A percentile compares a stretch with the other conserved stretches of the same genome.
phyloP scores from a whole-genome alignment of 2,329 filamentous ascomycete species.

The Verticillium klebahnii region DNA sequence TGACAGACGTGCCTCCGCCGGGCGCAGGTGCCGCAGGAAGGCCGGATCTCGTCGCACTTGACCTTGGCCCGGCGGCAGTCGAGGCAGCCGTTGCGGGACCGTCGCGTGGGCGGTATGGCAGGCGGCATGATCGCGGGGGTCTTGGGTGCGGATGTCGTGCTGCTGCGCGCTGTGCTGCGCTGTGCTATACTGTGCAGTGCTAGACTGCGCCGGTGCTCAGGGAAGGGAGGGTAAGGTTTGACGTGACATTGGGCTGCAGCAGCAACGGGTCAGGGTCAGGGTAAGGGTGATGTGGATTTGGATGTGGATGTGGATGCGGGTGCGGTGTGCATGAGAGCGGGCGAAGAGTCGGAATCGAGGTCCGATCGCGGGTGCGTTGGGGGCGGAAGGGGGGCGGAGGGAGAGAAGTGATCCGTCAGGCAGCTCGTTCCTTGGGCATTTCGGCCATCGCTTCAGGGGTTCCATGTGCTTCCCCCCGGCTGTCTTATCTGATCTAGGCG shows the following conservation, averaged over 20 bases:
- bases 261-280: neutral
- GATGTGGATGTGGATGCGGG: neutral
- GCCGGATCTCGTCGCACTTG: constrained; percentile 25
- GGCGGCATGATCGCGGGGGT: constrained; percentile 3
- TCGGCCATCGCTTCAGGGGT: too few species aligned
- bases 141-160: neutral
- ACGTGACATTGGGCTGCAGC: neutral
- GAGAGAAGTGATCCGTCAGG: neutral
- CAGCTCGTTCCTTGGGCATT: too few species aligned
- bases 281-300: neutral
- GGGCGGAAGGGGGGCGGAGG: neutral
- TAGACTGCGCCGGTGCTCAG: too few species aligned
- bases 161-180: neutral
- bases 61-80: constrained; percentile 25
- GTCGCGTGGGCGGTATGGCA: constrained; percentile 6
- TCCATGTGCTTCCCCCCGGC: neutral
- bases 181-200: neutral
- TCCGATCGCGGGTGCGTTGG: neutral
- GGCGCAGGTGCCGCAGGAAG: constrained; percentile 25
- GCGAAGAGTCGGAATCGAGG: neutral
- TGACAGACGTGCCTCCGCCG: constrained; percentile 22
- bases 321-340: neutral
- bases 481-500: neutral
- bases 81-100: constrained; percentile 25
- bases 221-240: neutral